phyloP scores from a whole-genome alignment of 2,329 filamentous ascomycete genomes.

The Cytospora paraplurivora region DNA sequence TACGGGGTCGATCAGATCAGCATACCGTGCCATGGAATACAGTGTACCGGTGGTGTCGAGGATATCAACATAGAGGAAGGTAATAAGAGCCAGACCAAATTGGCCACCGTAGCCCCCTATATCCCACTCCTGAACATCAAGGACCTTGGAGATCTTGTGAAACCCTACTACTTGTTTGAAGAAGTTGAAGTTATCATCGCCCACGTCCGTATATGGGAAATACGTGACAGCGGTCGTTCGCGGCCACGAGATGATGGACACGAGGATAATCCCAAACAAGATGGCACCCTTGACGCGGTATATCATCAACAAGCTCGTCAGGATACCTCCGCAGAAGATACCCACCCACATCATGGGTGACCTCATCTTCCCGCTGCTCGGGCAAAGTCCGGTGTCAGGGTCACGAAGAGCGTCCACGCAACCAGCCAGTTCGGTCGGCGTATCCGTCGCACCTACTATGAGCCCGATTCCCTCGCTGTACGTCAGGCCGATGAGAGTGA shows the following conservation, averaged over 20 bases:
- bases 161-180: constrained; percentile 88
- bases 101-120: constrained; percentile 69
- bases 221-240: constrained; percentile 74
- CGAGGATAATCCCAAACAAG: constrained; percentile 78
- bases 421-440: constrained; percentile 75
- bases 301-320: constrained; percentile 80
- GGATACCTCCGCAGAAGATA: constrained; percentile 80
- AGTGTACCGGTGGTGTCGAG: constrained; percentile 84
- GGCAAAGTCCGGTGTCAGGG: constrained; percentile 58
- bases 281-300: constrained; percentile 87
- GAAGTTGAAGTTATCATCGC: constrained; percentile 75
- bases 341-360: constrained; percentile 84
- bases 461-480: constrained; percentile 83
- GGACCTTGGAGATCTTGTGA: constrained; percentile 70
- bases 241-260: constrained; percentile 89
- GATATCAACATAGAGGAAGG: constrained; percentile 89
- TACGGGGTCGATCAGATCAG: constrained; percentile 74
- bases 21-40: constrained; percentile 88
- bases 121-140: constrained; percentile 75
- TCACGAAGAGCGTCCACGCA: constrained; percentile 54
- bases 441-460: constrained; percentile 67
- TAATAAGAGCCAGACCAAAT: constrained; percentile 82
- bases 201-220: constrained; percentile 72
- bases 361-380: constrained; percentile 71
- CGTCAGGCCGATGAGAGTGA: constrained; percentile 74